Evolutionary conservation across 2,329 filamentous ascomycete species (phyloP).

Genomic region (Tolypocladium inflatum): DNA sequence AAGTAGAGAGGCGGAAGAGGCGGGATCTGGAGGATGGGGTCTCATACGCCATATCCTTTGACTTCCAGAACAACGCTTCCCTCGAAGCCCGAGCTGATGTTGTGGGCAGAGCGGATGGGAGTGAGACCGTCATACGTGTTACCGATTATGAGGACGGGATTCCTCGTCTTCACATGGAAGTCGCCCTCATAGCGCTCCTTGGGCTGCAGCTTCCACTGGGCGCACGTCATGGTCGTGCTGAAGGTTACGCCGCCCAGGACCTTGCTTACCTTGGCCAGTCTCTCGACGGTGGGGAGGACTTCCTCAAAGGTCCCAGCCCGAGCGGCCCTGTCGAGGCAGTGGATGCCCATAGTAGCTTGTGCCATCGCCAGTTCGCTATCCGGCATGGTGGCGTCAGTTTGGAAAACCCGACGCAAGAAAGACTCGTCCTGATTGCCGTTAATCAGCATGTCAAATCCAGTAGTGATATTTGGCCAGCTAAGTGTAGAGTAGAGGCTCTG

Average conservation of each 20-base stretch:
- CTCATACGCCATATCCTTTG: constrained; percentile 25
- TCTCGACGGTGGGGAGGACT: constrained; percentile 13
- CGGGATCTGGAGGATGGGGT: background rate
- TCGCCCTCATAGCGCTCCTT: constrained; percentile 23
- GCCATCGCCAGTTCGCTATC: background rate
- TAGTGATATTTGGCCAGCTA: constrained; percentile 28
- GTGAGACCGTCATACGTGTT: constrained; percentile 28
- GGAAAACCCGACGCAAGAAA: background rate
- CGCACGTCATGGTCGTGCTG: constrained; percentile 16
- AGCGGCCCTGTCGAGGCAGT: constrained; percentile 22
- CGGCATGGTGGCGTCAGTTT: background rate
- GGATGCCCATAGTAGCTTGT: constrained; percentile 13
- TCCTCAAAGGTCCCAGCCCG: constrained; percentile 16
- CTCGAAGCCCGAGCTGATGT: constrained; percentile 24
- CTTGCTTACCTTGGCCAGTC: constrained; percentile 14
- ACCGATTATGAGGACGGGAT: constrained; percentile 26
- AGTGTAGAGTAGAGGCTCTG: constrained; percentile 12
- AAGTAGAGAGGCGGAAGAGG: too few species aligned
- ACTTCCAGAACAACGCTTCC: constrained; percentile 27
- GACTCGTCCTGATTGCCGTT: constrained; percentile 20
- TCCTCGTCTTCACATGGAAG: constrained; percentile 20
- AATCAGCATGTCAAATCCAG: constrained; percentile 27
- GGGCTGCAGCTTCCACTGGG: constrained; percentile 26
- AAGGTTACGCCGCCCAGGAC: constrained; percentile 14
- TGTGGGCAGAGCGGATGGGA: constrained; percentile 25